Percentiles rank a stretch among this genome's conserved stretches.
phyloP scores from a whole-genome alignment of 2,329 filamentous ascomycete genomes.

The Calonectria pseudoreteaudii region DNA sequence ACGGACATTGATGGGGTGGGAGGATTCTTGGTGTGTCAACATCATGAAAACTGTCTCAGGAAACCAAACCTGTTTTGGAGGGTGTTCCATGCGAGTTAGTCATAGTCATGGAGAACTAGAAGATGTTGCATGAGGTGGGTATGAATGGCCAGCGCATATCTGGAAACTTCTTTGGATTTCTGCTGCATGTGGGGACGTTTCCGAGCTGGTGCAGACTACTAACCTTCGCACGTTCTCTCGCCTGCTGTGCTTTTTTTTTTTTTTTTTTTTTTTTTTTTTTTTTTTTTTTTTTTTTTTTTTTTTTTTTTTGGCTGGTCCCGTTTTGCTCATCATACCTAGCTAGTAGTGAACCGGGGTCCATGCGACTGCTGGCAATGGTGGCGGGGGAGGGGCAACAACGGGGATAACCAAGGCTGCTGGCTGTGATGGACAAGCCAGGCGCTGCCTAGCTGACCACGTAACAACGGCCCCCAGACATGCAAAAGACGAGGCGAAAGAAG shows the following conservation, averaged over 20 bases:
- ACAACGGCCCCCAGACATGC: neutral
- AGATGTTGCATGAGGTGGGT: conserved; percentile 1
- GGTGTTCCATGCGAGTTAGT: conserved; percentile 32
- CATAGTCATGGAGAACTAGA: conserved; percentile 31
- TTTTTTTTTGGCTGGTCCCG: neutral
- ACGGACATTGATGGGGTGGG: conserved; percentile 11
- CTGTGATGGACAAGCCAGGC: neutral
- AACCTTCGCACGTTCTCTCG: neutral
- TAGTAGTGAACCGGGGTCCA: neutral
- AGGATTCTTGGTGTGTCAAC: conserved; percentile 41
- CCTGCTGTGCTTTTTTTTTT: neutral
- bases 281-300: neutral
- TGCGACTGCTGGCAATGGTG: neutral
- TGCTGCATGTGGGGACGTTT: conserved; percentile 16
- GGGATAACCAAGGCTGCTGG: neutral
- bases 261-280: neutral
- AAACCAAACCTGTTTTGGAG: conserved; percentile 1
- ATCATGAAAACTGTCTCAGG: conserved; percentile 39
- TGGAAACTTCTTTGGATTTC: conserved; percentile 38
- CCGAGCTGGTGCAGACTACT: neutral
- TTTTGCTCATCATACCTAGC: neutral
- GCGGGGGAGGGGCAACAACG: conserved; percentile 23
- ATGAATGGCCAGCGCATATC: conserved; percentile 15
- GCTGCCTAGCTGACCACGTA: neutral
- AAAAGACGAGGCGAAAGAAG: neutral